Base-by-base conservation (phyloP, 2,329 filamentous ascomycete species). In the Tolypocladium endophyticum region DNA sequence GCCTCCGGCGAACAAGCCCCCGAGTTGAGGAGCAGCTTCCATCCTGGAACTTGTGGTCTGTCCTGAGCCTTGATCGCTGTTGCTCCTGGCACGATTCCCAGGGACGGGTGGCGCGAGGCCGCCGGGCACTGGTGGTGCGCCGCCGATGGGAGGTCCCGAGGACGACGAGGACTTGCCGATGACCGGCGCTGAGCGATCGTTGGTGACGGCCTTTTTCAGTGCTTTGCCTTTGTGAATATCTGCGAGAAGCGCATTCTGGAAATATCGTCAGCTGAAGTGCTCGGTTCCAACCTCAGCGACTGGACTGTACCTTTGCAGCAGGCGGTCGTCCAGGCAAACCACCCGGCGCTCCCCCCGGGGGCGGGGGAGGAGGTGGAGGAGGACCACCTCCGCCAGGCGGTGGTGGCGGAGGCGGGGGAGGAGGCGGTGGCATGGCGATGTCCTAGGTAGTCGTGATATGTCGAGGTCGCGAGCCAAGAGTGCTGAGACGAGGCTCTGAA, bases 191-290 rank as follows among this genome's bases (percentile, higher is more conserved):
- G 92, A 97, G 73, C 93, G 87, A 73, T 97, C 93, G 75, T 97
- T 97, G 66, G 92, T 90, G 59, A 91, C 87, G 38, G 90, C 81
- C 74, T 96, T 97, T 75, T 89, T 96, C 61, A 97, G 80, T 62
- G 79, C 77, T 65, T 77, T 81, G 64, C 93, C 94, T 73, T 95
- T 96, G 65, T 80, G 78, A 67, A 99, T 99, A 73, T 97, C 93
- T 69, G 85, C 82, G 53, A 97, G 83, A 41, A 99, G 81, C 59
- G 93, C 92, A 67, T 88, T 88, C 93, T 97, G 55, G 67, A 4
- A 23, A 3, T 53, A 30, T 61, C 25, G 30, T 58, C 64, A 68
- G 59, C 62, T 58, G 36, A 58, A 36, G 43, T 2, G 25, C 36
- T 55, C n/a, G 9, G 36, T 8, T 5, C 0, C 12, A 23, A 8